phyloP scores from a whole-genome alignment of 257 asterid genomes.

The Capsicum pubescens region DNA sequence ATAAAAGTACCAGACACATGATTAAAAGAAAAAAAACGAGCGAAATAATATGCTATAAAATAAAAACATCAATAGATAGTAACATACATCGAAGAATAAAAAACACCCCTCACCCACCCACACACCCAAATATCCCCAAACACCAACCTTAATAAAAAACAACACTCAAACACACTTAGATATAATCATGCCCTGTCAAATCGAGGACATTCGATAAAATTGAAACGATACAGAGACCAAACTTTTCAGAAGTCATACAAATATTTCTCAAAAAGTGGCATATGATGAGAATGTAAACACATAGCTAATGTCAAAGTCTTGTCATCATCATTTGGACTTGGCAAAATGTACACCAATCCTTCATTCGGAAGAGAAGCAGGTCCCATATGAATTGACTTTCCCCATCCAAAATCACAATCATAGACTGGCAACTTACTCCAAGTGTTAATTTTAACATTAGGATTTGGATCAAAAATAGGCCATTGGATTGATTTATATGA shows the following conservation, averaged over 20 bases:
- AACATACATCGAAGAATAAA: too few relatives aligned
- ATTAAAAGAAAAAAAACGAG: too few relatives aligned
- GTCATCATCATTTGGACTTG: slow-evolving; percentile 57
- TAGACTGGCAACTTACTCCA: slow-evolving; percentile 70
- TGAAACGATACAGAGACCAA: not conserved
- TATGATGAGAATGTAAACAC: slow-evolving; percentile 65
- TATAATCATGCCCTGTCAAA: too few relatives aligned
- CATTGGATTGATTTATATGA: slow-evolving; percentile 54
- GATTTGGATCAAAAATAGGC: slow-evolving; percentile 59
- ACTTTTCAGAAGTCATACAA: slow-evolving; percentile 48
- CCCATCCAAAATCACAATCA: slow-evolving; percentile 90
- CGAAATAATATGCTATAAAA: too few relatives aligned
- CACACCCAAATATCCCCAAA: too few relatives aligned
- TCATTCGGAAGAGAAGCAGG: slow-evolving; percentile 65
- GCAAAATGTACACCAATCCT: slow-evolving; percentile 62
- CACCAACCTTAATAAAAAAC: too few relatives aligned
- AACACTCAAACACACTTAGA: too few relatives aligned
- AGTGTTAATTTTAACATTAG: slow-evolving; percentile 71
- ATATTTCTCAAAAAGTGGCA: slow-evolving; percentile 58
- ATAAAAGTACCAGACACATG: too few relatives aligned
- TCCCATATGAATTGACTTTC: slow-evolving; percentile 65
- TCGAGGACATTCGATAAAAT: too few relatives aligned
- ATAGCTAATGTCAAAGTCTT: slow-evolving; percentile 58
- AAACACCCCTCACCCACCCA: too few relatives aligned
- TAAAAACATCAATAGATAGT: too few relatives aligned